Evolutionary conservation across 768 basidiomycete species (phyloP).

Genomic region (Lentinus brumalis): DNA sequence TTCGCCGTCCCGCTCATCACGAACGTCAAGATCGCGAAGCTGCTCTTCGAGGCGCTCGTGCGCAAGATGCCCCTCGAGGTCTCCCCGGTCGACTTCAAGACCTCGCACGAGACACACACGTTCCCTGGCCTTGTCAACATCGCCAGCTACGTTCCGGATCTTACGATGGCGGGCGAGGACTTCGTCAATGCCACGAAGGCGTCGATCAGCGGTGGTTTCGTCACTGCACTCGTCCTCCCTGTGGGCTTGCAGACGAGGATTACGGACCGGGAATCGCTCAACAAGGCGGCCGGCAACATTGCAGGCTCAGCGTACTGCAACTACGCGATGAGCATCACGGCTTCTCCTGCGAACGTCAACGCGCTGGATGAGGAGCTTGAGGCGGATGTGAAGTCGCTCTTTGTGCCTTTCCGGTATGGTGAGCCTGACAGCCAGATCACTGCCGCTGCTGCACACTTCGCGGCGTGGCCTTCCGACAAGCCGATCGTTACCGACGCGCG

Average conservation of each 20-base stretch:
- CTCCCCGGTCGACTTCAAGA: constrained; percentile 90
- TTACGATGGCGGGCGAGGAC: constrained; percentile 60
- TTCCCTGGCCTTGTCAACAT: constrained; percentile 94
- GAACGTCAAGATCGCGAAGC: constrained; percentile 98
- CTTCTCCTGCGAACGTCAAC: constrained; percentile 66
- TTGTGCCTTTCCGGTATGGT: constrained; percentile 71
- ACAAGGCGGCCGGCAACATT: constrained; percentile 67
- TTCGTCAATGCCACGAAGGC: constrained; percentile 74
- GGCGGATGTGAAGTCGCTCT: constrained; percentile 82
- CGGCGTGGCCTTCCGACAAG: constrained; percentile 88
- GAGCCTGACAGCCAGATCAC: constrained; percentile 60
- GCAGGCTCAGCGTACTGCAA: constrained; percentile 77
- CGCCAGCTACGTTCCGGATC: constrained; percentile 78
- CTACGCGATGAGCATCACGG: constrained; percentile 81
- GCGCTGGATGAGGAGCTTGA: constrained; percentile 72
- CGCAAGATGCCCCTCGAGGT: constrained; percentile 91
- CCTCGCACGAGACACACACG: constrained; percentile 84
- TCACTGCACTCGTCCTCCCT: constrained; percentile 79
- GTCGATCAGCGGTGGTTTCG: constrained; percentile 88
- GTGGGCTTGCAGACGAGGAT: constrained; percentile 63
- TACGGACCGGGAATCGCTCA: constrained; percentile 66
- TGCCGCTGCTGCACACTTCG: constrained; percentile 82
- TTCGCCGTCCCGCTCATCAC: constrained; percentile 97
- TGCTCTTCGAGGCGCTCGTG: constrained; percentile 90
- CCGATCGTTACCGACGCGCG: constrained; percentile 92